A percentile compares a stretch with the other conserved stretches of the same genome.
phyloP scores from a whole-genome alignment of 108 stramenopile species.

The Discostella pseudostelligera region DNA sequence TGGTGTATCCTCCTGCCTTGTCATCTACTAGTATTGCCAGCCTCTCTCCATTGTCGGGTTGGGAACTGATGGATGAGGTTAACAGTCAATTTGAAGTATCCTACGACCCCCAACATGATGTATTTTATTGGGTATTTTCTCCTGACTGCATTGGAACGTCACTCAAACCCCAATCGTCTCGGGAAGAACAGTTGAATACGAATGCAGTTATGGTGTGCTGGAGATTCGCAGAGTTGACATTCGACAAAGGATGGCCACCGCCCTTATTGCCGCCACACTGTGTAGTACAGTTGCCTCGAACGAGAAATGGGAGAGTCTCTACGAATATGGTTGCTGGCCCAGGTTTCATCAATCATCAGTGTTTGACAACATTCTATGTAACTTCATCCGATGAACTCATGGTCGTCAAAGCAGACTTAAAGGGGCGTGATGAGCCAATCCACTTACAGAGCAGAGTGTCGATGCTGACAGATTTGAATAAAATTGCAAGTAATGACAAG shows the following conservation, averaged over 20 bases:
- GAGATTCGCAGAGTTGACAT: constrained; percentile 21
- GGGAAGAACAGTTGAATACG: constrained; percentile 28
- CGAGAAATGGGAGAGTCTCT: constrained; percentile 19
- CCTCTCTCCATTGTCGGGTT: constrained; percentile 34
- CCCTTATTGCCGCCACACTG: constrained; percentile 25
- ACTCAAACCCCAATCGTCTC: constrained; percentile 24
- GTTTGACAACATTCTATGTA: constrained; percentile 24
- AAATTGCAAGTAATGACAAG: not conserved
- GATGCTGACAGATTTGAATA: constrained; percentile 4
- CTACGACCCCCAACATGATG: constrained; percentile 25
- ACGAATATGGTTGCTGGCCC: constrained; percentile 25
- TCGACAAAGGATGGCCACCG: constrained; percentile 17
- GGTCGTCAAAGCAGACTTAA: constrained; percentile 10
- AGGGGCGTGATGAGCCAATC: constrained; percentile 12
- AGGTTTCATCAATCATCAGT: not conserved
- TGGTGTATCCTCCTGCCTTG: constrained; percentile 22
- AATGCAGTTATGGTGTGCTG: constrained; percentile 33
- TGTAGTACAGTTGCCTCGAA: constrained; percentile 20
- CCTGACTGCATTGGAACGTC: constrained; percentile 39
- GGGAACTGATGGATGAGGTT: constrained; percentile 33
- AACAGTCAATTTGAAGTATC: constrained; percentile 39
- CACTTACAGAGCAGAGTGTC: constrained; percentile 19
- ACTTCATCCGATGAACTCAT: constrained; percentile 30
- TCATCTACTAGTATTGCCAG: constrained; percentile 27
- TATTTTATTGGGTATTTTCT: constrained; percentile 32